Evolutionary conservation across 2,329 filamentous ascomycete species (phyloP).

Genomic region (Fonsecaea pugnacius): DNA sequence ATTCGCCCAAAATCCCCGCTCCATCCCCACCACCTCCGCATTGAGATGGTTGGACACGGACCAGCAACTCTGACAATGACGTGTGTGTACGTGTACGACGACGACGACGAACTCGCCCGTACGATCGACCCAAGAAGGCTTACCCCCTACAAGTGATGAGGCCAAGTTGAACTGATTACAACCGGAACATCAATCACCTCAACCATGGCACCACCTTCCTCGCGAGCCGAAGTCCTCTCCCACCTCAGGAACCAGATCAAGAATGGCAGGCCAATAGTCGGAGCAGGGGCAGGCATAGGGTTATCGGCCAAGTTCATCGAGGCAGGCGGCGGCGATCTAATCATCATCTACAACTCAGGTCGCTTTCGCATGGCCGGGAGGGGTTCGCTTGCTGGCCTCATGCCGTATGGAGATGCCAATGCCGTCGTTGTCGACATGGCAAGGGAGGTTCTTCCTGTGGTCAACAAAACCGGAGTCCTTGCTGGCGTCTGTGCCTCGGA

Average conservation of each 20-base stretch:
- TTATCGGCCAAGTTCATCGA: constrained; percentile 73
- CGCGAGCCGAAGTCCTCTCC: constrained; percentile 60
- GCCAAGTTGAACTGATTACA: not conserved
- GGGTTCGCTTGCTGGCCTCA: constrained; percentile 69
- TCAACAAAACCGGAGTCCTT: constrained; percentile 62
- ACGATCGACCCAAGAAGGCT: not conserved
- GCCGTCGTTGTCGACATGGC: constrained; percentile 73
- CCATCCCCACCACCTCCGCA: constrained; percentile 1
- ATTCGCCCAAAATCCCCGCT: constrained; percentile 1
- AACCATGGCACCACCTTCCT: constrained; percentile 61
- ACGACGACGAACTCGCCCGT: not conserved
- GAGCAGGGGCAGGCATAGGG: constrained; percentile 68
- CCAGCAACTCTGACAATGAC: not conserved
- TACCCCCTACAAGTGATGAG: not conserved
- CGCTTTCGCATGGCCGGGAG: constrained; percentile 74
- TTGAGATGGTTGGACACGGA: not conserved
- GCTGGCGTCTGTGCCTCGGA: constrained; percentile 74
- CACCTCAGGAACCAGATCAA: constrained; percentile 60
- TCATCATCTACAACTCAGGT: constrained; percentile 74
- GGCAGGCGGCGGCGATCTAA: constrained; percentile 68
- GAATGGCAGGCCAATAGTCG: constrained; percentile 64
- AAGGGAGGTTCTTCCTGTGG: constrained; percentile 68
- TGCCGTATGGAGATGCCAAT: constrained; percentile 74
- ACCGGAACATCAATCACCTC: not conserved
- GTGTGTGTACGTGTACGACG: not conserved